A percentile compares a stretch with the other conserved stretches of the same genome.
These are phyloP conservation scores for Suillus lakei DNA, from an alignment of 768 basidiomycete genomes.

Conservation along the genomic window DNA sequence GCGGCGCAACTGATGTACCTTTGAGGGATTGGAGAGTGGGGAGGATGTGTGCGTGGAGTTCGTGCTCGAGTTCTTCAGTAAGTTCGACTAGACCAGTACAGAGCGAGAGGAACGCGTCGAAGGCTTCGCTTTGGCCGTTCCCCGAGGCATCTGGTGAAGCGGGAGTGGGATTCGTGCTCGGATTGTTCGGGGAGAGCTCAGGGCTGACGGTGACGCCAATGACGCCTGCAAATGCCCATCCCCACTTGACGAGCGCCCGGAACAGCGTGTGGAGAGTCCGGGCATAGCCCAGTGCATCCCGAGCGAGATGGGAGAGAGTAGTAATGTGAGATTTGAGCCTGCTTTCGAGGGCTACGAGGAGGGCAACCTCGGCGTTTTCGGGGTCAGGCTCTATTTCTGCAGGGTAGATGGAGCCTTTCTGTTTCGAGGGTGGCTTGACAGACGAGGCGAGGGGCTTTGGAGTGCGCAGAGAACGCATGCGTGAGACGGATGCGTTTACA, in stretches of 20 bases:
- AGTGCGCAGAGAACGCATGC: constrained; percentile 59
- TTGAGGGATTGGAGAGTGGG: constrained; percentile 62
- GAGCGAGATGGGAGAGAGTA: constrained; percentile 66
- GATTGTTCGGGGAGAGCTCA: constrained; percentile 17
- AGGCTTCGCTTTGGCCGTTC: constrained; percentile 55
- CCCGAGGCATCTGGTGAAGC: constrained; percentile 25
- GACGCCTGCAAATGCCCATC: constrained; percentile 65
- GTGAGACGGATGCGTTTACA: constrained; percentile 56
- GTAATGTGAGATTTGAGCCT: constrained; percentile 60
- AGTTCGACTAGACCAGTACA: constrained; percentile 60
- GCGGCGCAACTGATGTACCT: constrained; percentile 62
- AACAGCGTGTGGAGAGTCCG: constrained; percentile 54
- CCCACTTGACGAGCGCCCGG: constrained; percentile 61
- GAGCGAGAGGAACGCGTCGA: constrained; percentile 70
- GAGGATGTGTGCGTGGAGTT: constrained; percentile 58
- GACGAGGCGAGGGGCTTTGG: constrained; percentile 30
- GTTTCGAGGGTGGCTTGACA: not conserved
- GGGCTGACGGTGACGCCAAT: constrained; percentile 59
- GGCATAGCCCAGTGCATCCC: constrained; percentile 67
- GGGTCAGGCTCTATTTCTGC: constrained; percentile 25
- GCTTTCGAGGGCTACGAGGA: constrained; percentile 58
- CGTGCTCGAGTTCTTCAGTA: constrained; percentile 54
- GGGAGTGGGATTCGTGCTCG: constrained; percentile 5
- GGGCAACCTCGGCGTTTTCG: constrained; percentile 47
- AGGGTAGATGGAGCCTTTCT: constrained; percentile 29